Evolutionary conservation across 148 eudicot genomes (phyloP).

Genomic region (Tetragonia tetragonoides): DNA sequence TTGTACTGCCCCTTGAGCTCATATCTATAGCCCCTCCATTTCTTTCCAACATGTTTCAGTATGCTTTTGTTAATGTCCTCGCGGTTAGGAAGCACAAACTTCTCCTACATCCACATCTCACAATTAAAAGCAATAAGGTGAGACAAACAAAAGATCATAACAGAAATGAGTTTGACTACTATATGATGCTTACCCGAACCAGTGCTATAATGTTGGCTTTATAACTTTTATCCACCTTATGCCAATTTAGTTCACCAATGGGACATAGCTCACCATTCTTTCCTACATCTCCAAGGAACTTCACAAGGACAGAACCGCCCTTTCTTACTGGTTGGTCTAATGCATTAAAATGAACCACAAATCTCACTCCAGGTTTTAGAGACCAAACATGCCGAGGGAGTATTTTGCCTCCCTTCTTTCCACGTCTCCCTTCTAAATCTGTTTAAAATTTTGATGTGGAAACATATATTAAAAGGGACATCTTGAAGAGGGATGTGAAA

Average conservation of each 20-base stretch:
- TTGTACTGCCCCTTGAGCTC: conserved; percentile 32
- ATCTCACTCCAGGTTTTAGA: conserved; percentile 36
- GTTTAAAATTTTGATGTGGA: neutral
- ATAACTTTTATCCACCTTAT: conserved; percentile 27
- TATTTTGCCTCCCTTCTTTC: conserved; percentile 36
- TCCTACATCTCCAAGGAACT: conserved; percentile 36
- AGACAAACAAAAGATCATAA: neutral
- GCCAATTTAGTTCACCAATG: conserved; percentile 36
- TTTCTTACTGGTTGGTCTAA: conserved; percentile 35
- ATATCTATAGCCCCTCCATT: conserved; percentile 30
- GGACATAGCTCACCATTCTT: conserved; percentile 36
- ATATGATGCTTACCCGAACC: conserved; percentile 27
- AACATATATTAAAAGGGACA: neutral
- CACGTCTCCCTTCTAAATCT: conserved; percentile 32
- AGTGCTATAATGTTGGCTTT: conserved; percentile 30
- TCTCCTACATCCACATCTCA: conserved; percentile 25
- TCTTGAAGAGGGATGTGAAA: neutral
- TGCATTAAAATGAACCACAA: conserved; percentile 33
- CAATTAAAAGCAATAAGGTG: conserved; percentile 8
- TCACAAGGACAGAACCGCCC: conserved; percentile 32
- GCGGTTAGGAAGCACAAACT: conserved; percentile 31
- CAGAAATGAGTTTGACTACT: neutral
- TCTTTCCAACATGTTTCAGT: conserved; percentile 35
- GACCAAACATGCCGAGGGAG: conserved; percentile 37
- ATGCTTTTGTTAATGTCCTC: conserved; percentile 28